Base-by-base conservation (phyloP, 441 rosid species). In the Daphne laureola region DNA sequence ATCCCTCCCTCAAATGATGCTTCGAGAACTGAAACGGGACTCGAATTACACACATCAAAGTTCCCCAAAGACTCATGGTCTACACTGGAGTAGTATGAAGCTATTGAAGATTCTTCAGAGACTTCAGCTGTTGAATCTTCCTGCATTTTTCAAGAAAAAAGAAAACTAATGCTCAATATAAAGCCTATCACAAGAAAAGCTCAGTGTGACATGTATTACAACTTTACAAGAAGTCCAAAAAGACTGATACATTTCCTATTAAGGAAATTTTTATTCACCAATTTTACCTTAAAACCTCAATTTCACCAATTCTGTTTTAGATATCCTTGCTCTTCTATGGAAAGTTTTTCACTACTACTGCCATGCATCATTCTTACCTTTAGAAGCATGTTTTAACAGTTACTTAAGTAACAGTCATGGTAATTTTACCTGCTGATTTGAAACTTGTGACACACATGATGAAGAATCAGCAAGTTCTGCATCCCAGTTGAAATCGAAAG, bases 1-100 rank as follows among this genome's bases (percentile, higher is more conserved):
- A 53, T 53, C 63, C 63, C 88, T 41, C 76, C 74, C 17, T 43
- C 40, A 52, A 63, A 80, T 0, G 64, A 38, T 61, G 81, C 73
- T 64, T 77, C 88, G 58, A 92, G 77, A 48, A 89, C 96, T 47
- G 98, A 89, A 73, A 78, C 84, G 26, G 96, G 97, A 59, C 96
- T 92, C 36, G 76, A 81, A 66, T 82, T 95, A 69, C 67, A 72
- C 59, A 81, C 85, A 59, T 81, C 91, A 3, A 59, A 65, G 57
- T 73, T 76, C 57, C 66, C 59, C 63, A 58, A 72, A 52, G 81
- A 88, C 50, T 68, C 87, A 3, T 67, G 72, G 44, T 78, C 81
- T 0, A 62, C 66, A 51, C 57, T 51, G 18, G 74, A 73, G 67
- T 66, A 71, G 16, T 63, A 60, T 55, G 78, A 70, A 63, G 78